Evolutionary conservation across 768 basidiomycete species (phyloP), one percentile per base, ranked within the genome.

Genomic region (Cyclocybe cylindracea): DNA sequence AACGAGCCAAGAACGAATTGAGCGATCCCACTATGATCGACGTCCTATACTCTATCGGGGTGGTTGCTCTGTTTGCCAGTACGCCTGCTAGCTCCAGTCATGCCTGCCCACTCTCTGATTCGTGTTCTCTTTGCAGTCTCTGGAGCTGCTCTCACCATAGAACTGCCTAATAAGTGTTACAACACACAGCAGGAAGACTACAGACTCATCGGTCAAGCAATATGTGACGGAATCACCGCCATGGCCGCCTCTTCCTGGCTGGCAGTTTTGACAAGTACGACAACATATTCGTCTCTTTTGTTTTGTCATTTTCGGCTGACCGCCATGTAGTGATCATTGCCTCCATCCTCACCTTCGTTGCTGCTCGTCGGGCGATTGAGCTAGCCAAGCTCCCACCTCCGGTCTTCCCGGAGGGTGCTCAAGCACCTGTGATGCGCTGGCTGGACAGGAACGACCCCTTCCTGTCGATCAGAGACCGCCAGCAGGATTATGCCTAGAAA

Each of bases 351-450:
- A 62, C 63, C 31, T 59, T 60, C 43, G 34, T 64, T 1, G 60
- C 64, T 37, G 66, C 65, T 31, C 56, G 64, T 13, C 53, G 57
- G 31, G 67, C 64, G 10, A 61, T 61, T 9, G 60, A 61, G 40
- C 39, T 63, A 2, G 55, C 67, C 5, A 66, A 69, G 44, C 58
- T 58, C 13, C 67, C 67, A 3, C 67, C 67, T 11, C 67, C 67
- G 2, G 62, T 69, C 10, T 64, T 65, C 54, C 63, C 66, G 2
- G 41, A 56, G 4, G 63, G 62, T 11, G 57, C 64, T 4, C 57
- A 69, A 31, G 56, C 64, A 9, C 62, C 64, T n/a, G 64, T 66
- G 7, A 69, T 69, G 67, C 40, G 66, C 33, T 68, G 65, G 66
- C 34, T 68, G n/a, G 63, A 66, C 40, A 61, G 63, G 46, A 63